These are phyloP conservation scores for Cercospora beticola DNA, from an alignment of 2,329 filamentous ascomycete species.

Conservation along the genomic window DNA sequence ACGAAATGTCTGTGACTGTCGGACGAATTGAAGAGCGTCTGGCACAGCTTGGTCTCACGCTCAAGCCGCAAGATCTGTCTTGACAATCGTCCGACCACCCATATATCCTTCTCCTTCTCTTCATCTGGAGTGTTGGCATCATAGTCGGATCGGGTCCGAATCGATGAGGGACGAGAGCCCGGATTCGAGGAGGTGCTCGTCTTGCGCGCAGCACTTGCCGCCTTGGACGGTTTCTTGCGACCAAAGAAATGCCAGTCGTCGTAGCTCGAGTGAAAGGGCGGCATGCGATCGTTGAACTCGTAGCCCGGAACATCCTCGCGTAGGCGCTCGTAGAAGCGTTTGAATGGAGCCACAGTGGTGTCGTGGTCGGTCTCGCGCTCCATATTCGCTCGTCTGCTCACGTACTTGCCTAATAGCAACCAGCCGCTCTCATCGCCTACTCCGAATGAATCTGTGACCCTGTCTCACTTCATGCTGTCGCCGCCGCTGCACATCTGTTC, in stretches of 20 bases:
- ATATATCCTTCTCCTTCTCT: conserved; percentile 36
- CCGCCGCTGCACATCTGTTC: not conserved
- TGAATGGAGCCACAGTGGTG: conserved; percentile 24
- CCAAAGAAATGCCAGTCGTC: conserved; percentile 73
- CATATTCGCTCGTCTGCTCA: not conserved
- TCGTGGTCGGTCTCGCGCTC: conserved; percentile 19
- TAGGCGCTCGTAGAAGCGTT: conserved; percentile 38
- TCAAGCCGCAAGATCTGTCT: conserved; percentile 80
- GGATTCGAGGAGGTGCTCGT: conserved; percentile 43
- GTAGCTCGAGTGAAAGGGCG: conserved; percentile 61
- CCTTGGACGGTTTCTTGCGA: conserved; percentile 44
- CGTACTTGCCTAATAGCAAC: conserved; percentile 11
- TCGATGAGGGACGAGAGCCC: conserved; percentile 27
- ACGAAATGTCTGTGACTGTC: conserved; percentile 72
- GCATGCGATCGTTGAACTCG: conserved; percentile 40
- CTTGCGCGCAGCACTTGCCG: conserved; percentile 30
- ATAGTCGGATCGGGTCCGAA: conserved; percentile 32
- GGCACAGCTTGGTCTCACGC: conserved; percentile 80
- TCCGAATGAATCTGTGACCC: not conserved
- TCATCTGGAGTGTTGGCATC: conserved; percentile 30
- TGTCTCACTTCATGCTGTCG: conserved; percentile 1
- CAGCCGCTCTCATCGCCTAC: not conserved
- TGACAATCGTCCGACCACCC: conserved; percentile 78
- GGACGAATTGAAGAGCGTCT: conserved; percentile 57
- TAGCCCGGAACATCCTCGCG: conserved; percentile 38